Base-by-base conservation (phyloP, 192 early-diverging fungal species). In the Backusella macrospora region DNA sequence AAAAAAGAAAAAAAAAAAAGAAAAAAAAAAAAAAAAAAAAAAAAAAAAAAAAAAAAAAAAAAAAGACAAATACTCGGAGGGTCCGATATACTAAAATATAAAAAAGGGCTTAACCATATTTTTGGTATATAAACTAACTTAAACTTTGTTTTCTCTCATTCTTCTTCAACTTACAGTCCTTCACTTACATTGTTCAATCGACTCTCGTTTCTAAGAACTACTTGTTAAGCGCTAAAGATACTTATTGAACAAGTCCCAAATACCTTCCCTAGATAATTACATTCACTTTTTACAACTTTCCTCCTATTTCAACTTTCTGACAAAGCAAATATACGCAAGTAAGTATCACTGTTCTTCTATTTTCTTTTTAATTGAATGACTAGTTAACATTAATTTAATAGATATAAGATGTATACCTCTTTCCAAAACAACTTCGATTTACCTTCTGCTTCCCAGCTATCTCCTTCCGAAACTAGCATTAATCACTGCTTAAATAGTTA, bases 401-500 rank as follows among this genome's bases (percentile, higher is more conserved):
- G 52, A 23, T 21, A 59, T 12, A 59, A 59, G 52, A 59, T 59
- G 52, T 59, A 59, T 59, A 43, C 21, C 29, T 46, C 67, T 7
- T 68, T 29, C 44, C 67, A 68, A 68, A 42, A 23, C 42, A 68
- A 42, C 15, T 68, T 68, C 12, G 67, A 68, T 21, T 47, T 68
- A 59, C 52, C 52, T 59, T 59, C 52, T 26, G 52, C n/a, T 4
- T 59, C 52, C 9, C 52, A 59, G 10, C 4, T 59, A 34, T 21
- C 67, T 15, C 43, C 67, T 6, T 47, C 67, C 13, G 67, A 68
- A 13, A 14, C 44, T 68, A 45, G 26, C n/a, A 45, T 68, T 47
- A 42, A 47, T 7, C 67, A 42, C 6, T 68, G 67, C 23, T 34
- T 68, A 6, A 68, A 46, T 43, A 68, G 7, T 15, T 68, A 68